Conservation (phyloP, 2,329 filamentous ascomycete genomes). For the Aspergillus sp. region DNA sequence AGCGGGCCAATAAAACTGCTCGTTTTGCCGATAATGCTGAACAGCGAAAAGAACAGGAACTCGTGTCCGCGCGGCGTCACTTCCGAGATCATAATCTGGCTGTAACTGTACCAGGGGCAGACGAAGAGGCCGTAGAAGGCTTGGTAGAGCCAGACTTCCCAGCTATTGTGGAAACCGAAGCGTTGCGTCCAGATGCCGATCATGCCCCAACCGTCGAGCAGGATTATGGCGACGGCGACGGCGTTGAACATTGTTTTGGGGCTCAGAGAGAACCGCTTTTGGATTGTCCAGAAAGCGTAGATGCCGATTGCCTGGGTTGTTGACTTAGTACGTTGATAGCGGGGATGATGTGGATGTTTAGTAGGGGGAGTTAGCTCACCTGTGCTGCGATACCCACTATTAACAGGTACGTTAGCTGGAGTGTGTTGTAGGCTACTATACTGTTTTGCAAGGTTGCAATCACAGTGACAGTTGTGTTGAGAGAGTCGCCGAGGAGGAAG, state of each 20-base stretch:
- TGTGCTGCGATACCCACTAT: conserved; percentile 66
- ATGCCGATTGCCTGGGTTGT: conserved; percentile 53
- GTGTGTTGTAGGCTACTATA: conserved; percentile 64
- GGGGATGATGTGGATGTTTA: background rate
- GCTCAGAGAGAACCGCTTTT: conserved; percentile 58
- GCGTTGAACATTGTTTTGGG: conserved; percentile 70
- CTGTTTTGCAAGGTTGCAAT: conserved; percentile 65
- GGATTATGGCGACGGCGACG: conserved; percentile 61
- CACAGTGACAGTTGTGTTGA: conserved; percentile 70
- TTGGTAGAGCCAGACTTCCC: conserved; percentile 55
- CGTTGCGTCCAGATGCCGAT: conserved; percentile 57
- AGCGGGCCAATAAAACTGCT: conserved; percentile 68
- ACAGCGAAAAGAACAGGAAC: conserved; percentile 69
- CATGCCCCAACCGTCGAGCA: conserved; percentile 61
- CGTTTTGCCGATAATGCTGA: conserved; percentile 68
- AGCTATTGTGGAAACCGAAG: conserved; percentile 55
- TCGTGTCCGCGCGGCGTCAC: conserved; percentile 68
- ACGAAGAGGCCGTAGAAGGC: conserved; percentile 65
- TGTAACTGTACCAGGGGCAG: conserved; percentile 70
- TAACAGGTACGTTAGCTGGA: conserved; percentile 65
- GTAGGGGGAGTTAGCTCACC: conserved; percentile 30
- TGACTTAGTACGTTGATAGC: background rate
- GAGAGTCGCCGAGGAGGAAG: conserved; percentile 67
- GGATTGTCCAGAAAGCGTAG: conserved; percentile 61
- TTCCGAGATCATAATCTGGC: conserved; percentile 69